These are phyloP conservation scores for Piper longum DNA, from an alignment of 164 flowering plant species.

Conservation along the genomic window DNA sequence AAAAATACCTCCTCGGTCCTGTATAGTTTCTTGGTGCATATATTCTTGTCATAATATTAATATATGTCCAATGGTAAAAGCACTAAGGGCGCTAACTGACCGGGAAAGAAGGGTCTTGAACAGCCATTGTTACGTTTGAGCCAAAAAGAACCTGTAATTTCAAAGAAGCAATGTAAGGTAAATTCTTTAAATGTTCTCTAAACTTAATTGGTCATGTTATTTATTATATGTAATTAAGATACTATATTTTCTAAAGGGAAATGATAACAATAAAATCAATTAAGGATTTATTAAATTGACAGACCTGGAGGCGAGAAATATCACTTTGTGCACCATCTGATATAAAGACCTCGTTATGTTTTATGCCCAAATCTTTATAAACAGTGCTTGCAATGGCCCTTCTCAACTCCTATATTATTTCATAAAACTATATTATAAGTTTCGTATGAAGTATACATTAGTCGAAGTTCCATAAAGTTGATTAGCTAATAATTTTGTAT, in stretches of 20 bases:
- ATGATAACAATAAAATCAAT: no score
- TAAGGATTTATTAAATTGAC: background rate
- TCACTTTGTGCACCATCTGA: conserved; percentile 94
- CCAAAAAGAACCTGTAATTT: conserved; percentile 62
- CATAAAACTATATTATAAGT: background rate
- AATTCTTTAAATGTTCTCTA: background rate
- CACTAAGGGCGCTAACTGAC: no score
- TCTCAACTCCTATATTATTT: conserved; percentile 39
- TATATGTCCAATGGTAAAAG: no score
- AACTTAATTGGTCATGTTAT: no score
- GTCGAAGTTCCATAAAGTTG: no score
- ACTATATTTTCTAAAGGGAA: no score
- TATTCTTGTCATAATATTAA: no score
- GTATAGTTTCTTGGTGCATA: no score
- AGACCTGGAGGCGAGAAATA: conserved; percentile 79
- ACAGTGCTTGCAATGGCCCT: conserved; percentile 42
- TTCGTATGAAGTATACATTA: no score
- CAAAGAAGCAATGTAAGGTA: background rate
- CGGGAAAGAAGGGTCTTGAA: conserved; percentile 86
- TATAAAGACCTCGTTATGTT: conserved; percentile 56
- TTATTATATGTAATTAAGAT: background rate
- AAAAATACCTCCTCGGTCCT: no score
- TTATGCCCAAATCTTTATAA: conserved; percentile 30
- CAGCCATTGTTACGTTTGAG: conserved; percentile 56
- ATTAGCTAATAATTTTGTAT: no score